These are phyloP conservation scores for Oryza punctata DNA, from an alignment of 176 grass and related monocot species.

Conservation along the genomic window DNA sequence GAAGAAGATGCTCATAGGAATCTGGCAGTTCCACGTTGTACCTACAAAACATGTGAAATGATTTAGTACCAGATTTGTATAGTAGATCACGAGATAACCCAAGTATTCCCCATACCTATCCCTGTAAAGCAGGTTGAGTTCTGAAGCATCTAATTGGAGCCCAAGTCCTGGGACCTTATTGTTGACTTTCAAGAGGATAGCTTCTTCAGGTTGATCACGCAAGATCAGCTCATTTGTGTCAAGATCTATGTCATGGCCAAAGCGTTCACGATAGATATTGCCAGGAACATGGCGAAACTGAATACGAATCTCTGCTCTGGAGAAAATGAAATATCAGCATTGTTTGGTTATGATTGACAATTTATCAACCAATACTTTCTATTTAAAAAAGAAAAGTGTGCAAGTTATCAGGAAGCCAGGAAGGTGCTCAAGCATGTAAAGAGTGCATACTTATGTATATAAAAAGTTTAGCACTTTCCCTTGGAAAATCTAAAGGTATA, in stretches of 20 bases:
- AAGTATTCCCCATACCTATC: conserved; percentile 68
- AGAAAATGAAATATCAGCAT: conserved; percentile 19
- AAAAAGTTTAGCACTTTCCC: conserved; percentile 13
- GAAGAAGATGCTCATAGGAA: conserved; percentile 93
- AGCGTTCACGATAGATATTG: conserved; percentile 79
- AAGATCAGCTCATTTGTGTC: conserved; percentile 90
- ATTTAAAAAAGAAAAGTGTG: not conserved
- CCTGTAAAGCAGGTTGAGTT: conserved; percentile 92
- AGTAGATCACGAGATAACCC: conserved; percentile 2
- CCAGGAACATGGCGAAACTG: conserved; percentile 96
- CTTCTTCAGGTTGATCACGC: conserved; percentile 84
- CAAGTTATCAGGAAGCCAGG: not conserved
- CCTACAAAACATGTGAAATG: conserved; percentile 44
- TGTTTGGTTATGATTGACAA: not conserved
- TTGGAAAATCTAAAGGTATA: not conserved
- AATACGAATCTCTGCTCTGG: conserved; percentile 96
- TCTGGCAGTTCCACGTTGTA: conserved; percentile 81
- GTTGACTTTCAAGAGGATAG: conserved; percentile 90
- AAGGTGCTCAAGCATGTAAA: not conserved
- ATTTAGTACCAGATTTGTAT: conserved; percentile 6
- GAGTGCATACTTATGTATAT: conserved; percentile 7
- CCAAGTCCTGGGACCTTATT: conserved; percentile 94
- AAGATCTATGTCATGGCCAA: conserved; percentile 81
- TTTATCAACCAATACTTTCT: not conserved
- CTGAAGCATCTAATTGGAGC: conserved; percentile 85